Evolutionary conservation across 129 eudicot genomes (phyloP), one percentile per base, ranked within the genome.

Genomic region (Flaveria robusta): DNA sequence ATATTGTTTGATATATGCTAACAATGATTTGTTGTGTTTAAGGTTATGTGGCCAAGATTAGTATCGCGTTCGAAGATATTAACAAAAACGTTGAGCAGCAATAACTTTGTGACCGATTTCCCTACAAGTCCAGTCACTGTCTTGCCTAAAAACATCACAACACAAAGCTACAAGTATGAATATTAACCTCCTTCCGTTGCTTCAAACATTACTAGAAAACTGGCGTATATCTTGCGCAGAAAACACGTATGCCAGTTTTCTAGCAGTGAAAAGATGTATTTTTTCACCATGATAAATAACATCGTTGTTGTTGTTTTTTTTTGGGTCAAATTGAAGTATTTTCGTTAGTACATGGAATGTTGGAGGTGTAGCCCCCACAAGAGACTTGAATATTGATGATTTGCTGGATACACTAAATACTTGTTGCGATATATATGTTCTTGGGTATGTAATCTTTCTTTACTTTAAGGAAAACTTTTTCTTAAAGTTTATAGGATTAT

Each of bases 321-420:
- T 52, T 52, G n/a, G n/a, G 22, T 52, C 7, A 20, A 10, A 63
- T 50, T 71, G 69, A 77, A 89, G 96, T 73, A 62, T 89, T 65
- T 87, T 85, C 19, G 85, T 81, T 69, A 79, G 88, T 52, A 83
- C 96, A 8, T 89, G 96, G 96, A 89, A 89, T 70, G 90, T 87
- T 18, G 96, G 92, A 20, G 96, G 96, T 29, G 77, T 85, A 23
- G 43, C 83, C 26, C 96, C 96, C 58, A 34, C 87, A 5, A 83
- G 77, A 42, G 83, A 79, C 55, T 66, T 85, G 70, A 74, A 78
- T 63, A 68, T 89, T 76, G 92, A 87, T 27, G 90, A 85, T 49
- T 71, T 87, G 82, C 82, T 89, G 51, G 81, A 87, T 54, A 76
- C 83, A 3, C 52, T 76, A 45, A 74, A 72, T 63, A 83, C 68